Percentiles rank a stretch among this genome's conserved stretches.
Conservation (phyloP, 768 basidiomycete genomes). For the Hericium erinaceus region DNA sequence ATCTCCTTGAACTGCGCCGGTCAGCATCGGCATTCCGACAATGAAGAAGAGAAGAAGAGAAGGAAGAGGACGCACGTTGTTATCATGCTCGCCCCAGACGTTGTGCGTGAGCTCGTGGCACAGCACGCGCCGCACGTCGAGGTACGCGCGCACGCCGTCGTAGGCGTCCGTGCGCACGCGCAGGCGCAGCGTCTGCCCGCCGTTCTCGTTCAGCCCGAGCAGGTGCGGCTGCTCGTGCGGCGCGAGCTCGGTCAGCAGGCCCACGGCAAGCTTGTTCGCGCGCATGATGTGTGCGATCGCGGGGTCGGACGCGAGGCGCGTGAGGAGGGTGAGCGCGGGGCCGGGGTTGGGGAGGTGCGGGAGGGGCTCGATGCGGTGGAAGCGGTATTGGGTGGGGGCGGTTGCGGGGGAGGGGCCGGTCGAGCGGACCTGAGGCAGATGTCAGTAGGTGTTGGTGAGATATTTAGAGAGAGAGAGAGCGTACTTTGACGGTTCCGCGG, state of each 20-base stretch:
- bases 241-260: slow-evolving; percentile 65
- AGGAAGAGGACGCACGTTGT: slow-evolving; percentile 42
- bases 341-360: slow-evolving; percentile 55
- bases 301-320: slow-evolving; percentile 56
- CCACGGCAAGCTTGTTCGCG: slow-evolving; percentile 57
- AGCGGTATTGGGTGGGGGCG: slow-evolving; percentile 33
- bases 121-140: slow-evolving; percentile 54
- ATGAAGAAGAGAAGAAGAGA: neutral
- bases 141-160: slow-evolving; percentile 63
- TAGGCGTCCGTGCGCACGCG: slow-evolving; percentile 62
- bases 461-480: slow-evolving; percentile 3
- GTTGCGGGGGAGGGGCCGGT: slow-evolving; percentile 32
- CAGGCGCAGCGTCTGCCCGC: slow-evolving; percentile 55
- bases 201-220: slow-evolving; percentile 58
- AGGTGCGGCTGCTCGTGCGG: slow-evolving; percentile 66
- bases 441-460: neutral
- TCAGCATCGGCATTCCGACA: neutral
- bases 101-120: slow-evolving; percentile 78
- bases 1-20: slow-evolving; percentile 59
- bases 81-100: slow-evolving; percentile 62
- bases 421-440: slow-evolving; percentile 38
- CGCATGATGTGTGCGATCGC: slow-evolving; percentile 67
- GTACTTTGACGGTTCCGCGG: slow-evolving; percentile 51
- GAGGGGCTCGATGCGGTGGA: slow-evolving; percentile 57
- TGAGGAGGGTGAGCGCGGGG: slow-evolving; percentile 44